Evolutionary conservation across 345 rosid species (phyloP), one percentile per base, ranked within the genome.

Genomic region (Orychophragmus violaceus): DNA sequence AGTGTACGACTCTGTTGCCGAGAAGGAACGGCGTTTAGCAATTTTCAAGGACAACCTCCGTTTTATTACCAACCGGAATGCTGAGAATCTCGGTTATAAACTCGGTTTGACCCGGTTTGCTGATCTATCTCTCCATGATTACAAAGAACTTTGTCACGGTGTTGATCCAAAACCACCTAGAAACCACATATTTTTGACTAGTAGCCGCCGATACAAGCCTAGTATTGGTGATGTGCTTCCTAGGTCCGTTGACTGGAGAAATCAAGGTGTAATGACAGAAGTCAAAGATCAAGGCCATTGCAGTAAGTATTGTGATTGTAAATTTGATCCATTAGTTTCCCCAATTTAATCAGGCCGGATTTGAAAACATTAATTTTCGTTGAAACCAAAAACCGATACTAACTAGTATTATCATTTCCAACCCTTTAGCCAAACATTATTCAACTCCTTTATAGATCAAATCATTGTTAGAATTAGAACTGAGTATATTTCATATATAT

Each of bases 241-340:
- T 19, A 75, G 78, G 68, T 77, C 90, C 0, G 78, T 88, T 3
- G 97, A 88, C 45, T 91, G 97, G 97, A 88, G 97, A 58, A 81
- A 78, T 68, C 79, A 86, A 71, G 89, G 93, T 1, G 93, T 84
- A 8, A 87, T 88, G 6, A 72, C 89, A 24, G 60, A 81, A 1
- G 78, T 91, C 51, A n/a, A n/a, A n/a, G n/a, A n/a, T n/a, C n/a
- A n/a, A n/a, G n/a, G n/a, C n/a, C n/a, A n/a, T n/a, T n/a, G 96
- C 36, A 89, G 93, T 81, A 84, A 65, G 80, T 54, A 4, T 8
- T 30, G 11, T 30, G 2, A 21, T 27, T n/a, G 13, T 36, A 36
- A 12, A 30, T 29, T 3, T 3, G 0, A 6, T 29, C 8, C 30
- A 1, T 28, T 28, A 30, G 21, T 51, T 13, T 27, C 41, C 4